Evolutionary conservation across 768 basidiomycete species (phyloP).

Genomic region (Macrolepiota dolichaula): DNA sequence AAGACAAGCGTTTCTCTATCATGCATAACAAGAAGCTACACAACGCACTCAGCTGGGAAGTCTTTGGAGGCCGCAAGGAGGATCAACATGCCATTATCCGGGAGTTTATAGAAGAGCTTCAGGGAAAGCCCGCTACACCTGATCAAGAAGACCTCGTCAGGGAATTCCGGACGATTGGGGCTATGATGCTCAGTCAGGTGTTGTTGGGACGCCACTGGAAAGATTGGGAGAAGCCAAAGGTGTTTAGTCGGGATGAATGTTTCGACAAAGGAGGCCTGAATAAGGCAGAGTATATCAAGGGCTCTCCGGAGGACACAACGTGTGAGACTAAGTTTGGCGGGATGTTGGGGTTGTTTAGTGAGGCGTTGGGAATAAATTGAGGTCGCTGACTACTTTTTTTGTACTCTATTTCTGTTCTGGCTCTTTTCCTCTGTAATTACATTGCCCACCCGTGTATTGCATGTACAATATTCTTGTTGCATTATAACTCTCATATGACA

Average conservation of each 20-base stretch:
- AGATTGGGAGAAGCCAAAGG: background rate
- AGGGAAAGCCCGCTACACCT: background rate
- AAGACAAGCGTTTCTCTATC: background rate
- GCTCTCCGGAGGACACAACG: background rate
- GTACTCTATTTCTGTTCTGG: too few relatives aligned
- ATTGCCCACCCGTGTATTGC: too few relatives aligned
- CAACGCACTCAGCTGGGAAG: background rate
- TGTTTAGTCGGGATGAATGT: background rate
- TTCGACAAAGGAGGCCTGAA: slow-evolving; percentile 5
- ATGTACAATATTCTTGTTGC: too few relatives aligned
- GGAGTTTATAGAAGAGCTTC: background rate
- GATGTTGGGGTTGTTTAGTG: background rate
- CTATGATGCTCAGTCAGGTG: background rate
- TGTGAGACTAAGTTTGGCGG: background rate
- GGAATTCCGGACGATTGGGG: background rate
- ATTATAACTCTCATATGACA: too few relatives aligned
- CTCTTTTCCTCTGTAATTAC: too few relatives aligned
- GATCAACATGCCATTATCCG: background rate
- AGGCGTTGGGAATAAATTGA: background rate
- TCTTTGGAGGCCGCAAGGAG: background rate
- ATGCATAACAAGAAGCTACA: background rate
- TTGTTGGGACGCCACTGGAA: background rate
- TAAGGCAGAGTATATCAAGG: background rate
- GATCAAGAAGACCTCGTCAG: background rate
- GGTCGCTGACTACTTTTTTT: too few relatives aligned